Evolutionary conservation across 371 early-diverging fungal genomes (phyloP).

Genomic region (Rhizomucor miehei): DNA sequence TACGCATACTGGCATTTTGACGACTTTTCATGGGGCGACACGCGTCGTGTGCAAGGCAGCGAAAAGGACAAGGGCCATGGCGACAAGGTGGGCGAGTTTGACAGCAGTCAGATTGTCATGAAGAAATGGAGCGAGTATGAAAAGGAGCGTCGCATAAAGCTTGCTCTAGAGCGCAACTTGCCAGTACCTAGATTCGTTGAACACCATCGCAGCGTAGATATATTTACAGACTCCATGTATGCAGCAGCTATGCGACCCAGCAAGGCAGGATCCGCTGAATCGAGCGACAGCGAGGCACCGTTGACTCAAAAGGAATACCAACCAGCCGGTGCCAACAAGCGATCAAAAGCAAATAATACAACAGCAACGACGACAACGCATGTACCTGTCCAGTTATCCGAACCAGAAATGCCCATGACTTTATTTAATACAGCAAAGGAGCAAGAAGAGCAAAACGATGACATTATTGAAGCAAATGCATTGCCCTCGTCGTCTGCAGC

Average conservation of each 20-base stretch:
- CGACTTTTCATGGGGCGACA: conserved; percentile 99
- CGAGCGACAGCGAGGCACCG: conserved; percentile 38
- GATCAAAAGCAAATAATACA: neutral
- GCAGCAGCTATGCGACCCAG: neutral
- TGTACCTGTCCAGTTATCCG: conserved; percentile 4
- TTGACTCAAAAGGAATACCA: conserved; percentile 18
- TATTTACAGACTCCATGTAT: conserved; percentile 14
- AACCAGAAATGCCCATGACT: conserved; percentile 2
- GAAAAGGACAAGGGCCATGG: conserved; percentile 54
- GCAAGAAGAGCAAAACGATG: neutral
- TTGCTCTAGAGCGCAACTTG: conserved; percentile 19
- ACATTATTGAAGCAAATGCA: neutral
- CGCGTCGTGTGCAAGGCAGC: conserved; percentile 76
- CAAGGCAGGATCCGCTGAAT: conserved; percentile 18
- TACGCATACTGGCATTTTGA: conserved; percentile 99
- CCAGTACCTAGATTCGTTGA: conserved; percentile 21
- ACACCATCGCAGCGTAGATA: conserved; percentile 14
- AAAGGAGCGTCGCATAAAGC: conserved; percentile 20
- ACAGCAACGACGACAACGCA: too few relatives aligned
- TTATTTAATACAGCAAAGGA: neutral
- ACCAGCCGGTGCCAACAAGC: conserved; percentile 1
- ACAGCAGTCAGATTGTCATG: conserved; percentile 62
- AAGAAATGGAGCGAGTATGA: conserved; percentile 73
- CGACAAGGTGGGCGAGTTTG: conserved; percentile 61
- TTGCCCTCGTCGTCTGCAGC: too few relatives aligned